phyloP scores from a whole-genome alignment of 2,329 filamentous ascomycete species.

The Hypoxylon sp. region DNA sequence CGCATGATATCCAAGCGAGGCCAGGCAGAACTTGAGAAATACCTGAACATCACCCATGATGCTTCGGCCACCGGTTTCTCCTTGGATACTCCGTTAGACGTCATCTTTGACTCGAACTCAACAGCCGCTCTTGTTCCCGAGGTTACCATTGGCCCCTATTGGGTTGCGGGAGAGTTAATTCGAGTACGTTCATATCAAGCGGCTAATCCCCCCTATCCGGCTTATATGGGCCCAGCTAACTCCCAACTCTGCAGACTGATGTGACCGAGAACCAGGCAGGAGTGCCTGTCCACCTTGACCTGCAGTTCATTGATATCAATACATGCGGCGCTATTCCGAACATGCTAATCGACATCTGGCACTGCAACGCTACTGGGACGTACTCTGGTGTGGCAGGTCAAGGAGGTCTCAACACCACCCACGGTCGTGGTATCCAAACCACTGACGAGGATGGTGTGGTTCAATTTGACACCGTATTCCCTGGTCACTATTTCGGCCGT shows the following conservation, averaged over 20 bases:
- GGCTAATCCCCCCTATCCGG: not conserved
- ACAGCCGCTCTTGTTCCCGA: slow-evolving; percentile 49
- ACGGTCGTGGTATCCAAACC: slow-evolving; percentile 52
- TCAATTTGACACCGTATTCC: slow-evolving; percentile 55
- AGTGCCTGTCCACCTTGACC: slow-evolving; percentile 56
- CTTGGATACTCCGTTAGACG: slow-evolving; percentile 54
- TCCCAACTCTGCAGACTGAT: slow-evolving; percentile 45
- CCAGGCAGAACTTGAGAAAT: slow-evolving; percentile 46
- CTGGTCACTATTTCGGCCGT: slow-evolving; percentile 49
- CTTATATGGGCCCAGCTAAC: slow-evolving; percentile 10
- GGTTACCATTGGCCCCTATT: slow-evolving; percentile 50
- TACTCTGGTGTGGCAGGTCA: slow-evolving; percentile 54
- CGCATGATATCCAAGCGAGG: slow-evolving; percentile 48
- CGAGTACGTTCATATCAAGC: slow-evolving; percentile 33
- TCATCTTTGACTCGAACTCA: slow-evolving; percentile 51
- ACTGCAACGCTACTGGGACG: slow-evolving; percentile 55
- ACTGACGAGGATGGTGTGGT: slow-evolving; percentile 54
- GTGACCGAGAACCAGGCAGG: slow-evolving; percentile 55
- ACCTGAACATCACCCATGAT: slow-evolving; percentile 46
- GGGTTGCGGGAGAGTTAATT: slow-evolving; percentile 55
- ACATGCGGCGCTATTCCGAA: slow-evolving; percentile 52
- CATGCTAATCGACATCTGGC: slow-evolving; percentile 56
- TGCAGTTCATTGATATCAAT: slow-evolving; percentile 56
- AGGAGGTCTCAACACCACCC: slow-evolving; percentile 51
- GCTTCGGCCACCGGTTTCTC: slow-evolving; percentile 49